Percentiles rank a stretch among this genome's conserved stretches.
Evolutionary conservation across 306 rosid genomes (phyloP).

Genomic region (Vigna nakashimae): DNA sequence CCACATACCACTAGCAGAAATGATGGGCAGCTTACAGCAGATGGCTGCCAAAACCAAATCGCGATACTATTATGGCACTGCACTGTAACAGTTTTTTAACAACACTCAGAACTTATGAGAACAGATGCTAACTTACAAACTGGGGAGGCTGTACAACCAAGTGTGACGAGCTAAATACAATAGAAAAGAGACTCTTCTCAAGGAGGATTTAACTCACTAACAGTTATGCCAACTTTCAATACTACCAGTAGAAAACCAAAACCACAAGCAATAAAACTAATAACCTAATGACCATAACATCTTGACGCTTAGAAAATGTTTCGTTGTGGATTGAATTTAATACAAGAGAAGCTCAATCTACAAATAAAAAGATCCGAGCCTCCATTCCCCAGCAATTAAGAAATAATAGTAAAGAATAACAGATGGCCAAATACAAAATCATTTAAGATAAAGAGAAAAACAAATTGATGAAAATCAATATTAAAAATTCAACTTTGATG

Average conservation of each 20-base stretch:
- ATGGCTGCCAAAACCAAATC: too few species aligned
- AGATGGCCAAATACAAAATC: not conserved
- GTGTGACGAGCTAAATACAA: not conserved
- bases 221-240: not conserved
- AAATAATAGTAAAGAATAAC: not conserved
- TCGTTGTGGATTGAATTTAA: not conserved
- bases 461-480: constrained; percentile 2
- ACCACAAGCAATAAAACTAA: constrained; percentile 11
- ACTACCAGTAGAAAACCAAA: not conserved
- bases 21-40: too few species aligned
- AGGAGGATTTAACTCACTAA: not conserved
- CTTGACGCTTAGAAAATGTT: not conserved
- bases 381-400: not conserved
- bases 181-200: not conserved
- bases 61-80: too few species aligned
- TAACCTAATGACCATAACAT: not conserved
- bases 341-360: not conserved
- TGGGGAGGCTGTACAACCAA: not conserved
- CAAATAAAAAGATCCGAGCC: constrained; percentile 1
- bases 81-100: too few species aligned
- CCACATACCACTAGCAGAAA: too few species aligned
- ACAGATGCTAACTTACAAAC: not conserved
- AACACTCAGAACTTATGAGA: not conserved
- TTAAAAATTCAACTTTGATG: not conserved
- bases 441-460: constrained; percentile 11